A percentile compares a stretch with the other conserved stretches of the same genome.
These are phyloP conservation scores for Blastobotrys raffinosifermentans DNA, from an alignment of 1,139 yeast genomes.

Conservation along the genomic window DNA sequence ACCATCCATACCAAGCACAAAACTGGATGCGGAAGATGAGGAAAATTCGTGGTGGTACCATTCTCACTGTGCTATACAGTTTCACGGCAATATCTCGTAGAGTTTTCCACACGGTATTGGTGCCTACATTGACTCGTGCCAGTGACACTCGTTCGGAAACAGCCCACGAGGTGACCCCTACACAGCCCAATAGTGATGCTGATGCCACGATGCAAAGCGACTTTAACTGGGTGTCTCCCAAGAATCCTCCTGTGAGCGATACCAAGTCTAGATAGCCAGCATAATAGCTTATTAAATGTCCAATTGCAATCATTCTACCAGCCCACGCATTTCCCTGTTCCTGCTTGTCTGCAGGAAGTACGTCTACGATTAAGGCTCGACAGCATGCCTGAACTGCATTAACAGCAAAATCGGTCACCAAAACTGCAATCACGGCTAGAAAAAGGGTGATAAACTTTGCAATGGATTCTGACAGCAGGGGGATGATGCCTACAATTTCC, in stretches of 20 bases:
- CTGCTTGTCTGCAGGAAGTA: constrained; percentile 48
- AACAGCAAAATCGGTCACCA: constrained; percentile 50
- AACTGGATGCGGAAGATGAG: constrained; percentile 32
- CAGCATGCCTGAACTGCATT: constrained; percentile 56
- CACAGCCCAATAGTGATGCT: constrained; percentile 35
- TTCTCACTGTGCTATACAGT: constrained; percentile 17
- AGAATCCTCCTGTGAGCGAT: constrained; percentile 29
- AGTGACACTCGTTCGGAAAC: constrained; percentile 25
- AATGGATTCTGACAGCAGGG: constrained; percentile 2
- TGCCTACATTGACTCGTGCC: constrained; percentile 3
- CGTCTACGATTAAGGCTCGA: constrained; percentile 54
- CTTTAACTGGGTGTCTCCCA: constrained; percentile 48
- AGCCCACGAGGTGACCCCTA: constrained; percentile 38
- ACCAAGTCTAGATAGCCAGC: constrained; percentile 42
- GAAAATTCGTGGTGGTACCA: constrained; percentile 24
- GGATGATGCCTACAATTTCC: constrained; percentile 27
- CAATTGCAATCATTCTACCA: constrained; percentile 57
- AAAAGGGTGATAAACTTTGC: constrained; percentile 26
- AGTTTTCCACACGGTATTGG: neutral
- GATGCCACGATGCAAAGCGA: constrained; percentile 44
- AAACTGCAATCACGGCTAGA: constrained; percentile 46
- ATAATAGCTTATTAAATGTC: constrained; percentile 37
- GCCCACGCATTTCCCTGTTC: constrained; percentile 67
- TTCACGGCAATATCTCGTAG: constrained; percentile 15
- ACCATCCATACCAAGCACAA: constrained; percentile 38